Conservation (phyloP, 2,329 filamentous ascomycete species). For the Domatiomyces globalis region DNA sequence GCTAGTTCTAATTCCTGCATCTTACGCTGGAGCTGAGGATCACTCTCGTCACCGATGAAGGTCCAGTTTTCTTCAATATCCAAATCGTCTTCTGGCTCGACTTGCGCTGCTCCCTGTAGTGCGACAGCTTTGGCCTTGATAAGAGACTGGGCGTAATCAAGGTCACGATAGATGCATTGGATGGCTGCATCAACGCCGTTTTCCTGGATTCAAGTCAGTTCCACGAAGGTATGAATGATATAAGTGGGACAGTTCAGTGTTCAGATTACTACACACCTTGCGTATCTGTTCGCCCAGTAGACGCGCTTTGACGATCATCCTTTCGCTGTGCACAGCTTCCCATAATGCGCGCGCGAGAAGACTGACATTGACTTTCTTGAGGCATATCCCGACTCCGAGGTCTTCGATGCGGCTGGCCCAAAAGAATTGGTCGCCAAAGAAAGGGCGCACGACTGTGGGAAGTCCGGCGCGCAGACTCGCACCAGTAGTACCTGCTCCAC, state of each 20-base stretch:
- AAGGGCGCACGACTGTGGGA: constrained; percentile 87
- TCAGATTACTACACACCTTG: constrained; percentile 42
- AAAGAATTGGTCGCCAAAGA: constrained; percentile 97
- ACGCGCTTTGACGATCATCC: constrained; percentile 79
- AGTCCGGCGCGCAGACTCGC: constrained; percentile 81
- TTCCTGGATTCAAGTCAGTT: constrained; percentile 42
- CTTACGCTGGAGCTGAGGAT: constrained; percentile 28
- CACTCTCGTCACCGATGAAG: constrained; percentile 55
- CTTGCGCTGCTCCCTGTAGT: constrained; percentile 17
- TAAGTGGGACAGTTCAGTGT: constrained; percentile 1
- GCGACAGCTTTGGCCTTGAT: constrained; percentile 46
- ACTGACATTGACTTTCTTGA: constrained; percentile 80
- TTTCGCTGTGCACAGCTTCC: constrained; percentile 77
- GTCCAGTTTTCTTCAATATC: constrained; percentile 81
- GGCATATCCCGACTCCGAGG: constrained; percentile 74
- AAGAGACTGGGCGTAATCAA: constrained; percentile 79
- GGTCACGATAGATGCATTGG: constrained; percentile 81
- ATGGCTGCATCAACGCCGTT: constrained; percentile 82
- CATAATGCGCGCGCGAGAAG: constrained; percentile 75
- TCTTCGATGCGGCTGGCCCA: constrained; percentile 84
- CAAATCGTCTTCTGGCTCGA: constrained; percentile 32
- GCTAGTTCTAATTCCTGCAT: constrained; percentile 20
- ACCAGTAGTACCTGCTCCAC: constrained; percentile 86
- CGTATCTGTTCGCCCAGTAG: constrained; percentile 77
- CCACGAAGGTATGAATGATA: constrained; percentile 20